A percentile compares a stretch with the other conserved stretches of the same genome.
These are phyloP conservation scores for Capronia epimyces DNA, from an alignment of 2,329 filamentous ascomycete genomes.

Conservation along the genomic window DNA sequence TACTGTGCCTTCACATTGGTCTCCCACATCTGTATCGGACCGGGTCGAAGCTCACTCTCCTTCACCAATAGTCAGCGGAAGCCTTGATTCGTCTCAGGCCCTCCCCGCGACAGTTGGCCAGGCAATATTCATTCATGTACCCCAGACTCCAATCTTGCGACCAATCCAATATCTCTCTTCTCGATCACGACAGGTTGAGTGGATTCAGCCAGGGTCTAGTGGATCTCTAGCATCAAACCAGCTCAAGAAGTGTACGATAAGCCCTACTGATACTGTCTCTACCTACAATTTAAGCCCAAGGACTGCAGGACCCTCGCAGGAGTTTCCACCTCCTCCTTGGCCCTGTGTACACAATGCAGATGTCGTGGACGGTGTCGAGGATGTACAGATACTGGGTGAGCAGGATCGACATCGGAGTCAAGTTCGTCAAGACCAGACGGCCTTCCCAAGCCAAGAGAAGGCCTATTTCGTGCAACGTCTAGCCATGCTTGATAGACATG, in stretches of 20 bases:
- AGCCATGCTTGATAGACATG: too few relatives aligned
- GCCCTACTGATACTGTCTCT: conserved; percentile 13
- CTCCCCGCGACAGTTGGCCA: neutral
- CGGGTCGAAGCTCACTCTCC: neutral
- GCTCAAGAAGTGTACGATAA: conserved; percentile 2
- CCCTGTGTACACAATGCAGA: neutral
- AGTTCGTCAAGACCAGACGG: neutral
- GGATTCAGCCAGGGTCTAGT: neutral
- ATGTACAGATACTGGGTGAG: neutral
- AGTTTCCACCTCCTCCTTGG: neutral
- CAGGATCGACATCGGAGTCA: neutral
- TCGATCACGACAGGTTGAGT: neutral
- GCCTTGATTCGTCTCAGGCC: neutral
- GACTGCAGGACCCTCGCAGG: neutral
- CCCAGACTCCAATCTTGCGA: conserved; percentile 9
- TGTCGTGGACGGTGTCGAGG: neutral
- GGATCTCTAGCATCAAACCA: neutral
- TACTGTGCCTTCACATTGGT: neutral
- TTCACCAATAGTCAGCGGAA: neutral
- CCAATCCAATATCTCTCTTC: conserved; percentile 1
- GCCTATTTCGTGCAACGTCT: neutral
- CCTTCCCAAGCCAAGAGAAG: neutral
- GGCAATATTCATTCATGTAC: neutral
- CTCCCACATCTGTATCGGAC: neutral
- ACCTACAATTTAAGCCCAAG: conserved; percentile 6